These are phyloP conservation scores for Diaporthe sp. DNA, from an alignment of 2,329 filamentous ascomycete genomes.

Conservation along the genomic window DNA sequence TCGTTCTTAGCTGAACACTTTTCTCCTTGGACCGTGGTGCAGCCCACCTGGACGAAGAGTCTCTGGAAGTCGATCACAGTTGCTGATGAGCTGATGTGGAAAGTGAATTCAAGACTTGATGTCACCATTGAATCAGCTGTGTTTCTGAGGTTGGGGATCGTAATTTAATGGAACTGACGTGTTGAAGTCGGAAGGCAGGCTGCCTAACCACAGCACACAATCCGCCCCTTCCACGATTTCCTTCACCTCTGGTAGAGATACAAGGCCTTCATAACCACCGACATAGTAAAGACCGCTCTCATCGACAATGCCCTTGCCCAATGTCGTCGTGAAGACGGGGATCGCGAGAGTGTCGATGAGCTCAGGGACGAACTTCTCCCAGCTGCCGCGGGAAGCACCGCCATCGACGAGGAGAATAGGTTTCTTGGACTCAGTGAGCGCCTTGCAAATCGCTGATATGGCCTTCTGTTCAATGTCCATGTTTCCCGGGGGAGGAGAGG, in stretches of 20 bases:
- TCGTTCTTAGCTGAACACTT: background rate
- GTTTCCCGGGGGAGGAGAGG: background rate
- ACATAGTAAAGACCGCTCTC: conserved; percentile 73
- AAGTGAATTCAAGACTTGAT: background rate
- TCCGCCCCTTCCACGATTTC: conserved; percentile 38
- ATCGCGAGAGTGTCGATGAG: conserved; percentile 70
- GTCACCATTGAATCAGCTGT: background rate
- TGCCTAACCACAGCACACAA: conserved; percentile 42
- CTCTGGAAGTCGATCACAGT: conserved; percentile 30
- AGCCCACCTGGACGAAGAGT: background rate
- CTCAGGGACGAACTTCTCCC: conserved; percentile 68
- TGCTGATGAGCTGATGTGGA: conserved; percentile 39
- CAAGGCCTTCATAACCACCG: conserved; percentile 74
- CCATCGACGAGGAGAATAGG: conserved; percentile 76
- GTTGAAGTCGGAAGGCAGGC: conserved; percentile 41
- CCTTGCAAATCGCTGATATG: conserved; percentile 54
- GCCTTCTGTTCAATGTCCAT: background rate
- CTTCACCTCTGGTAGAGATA: conserved; percentile 55
- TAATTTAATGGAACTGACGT: conserved; percentile 14
- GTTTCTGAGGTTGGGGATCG: background rate
- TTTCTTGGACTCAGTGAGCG: conserved; percentile 68
- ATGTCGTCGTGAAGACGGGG: conserved; percentile 74
- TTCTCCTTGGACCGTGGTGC: background rate
- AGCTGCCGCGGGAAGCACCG: conserved; percentile 71
- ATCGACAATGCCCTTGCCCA: conserved; percentile 76